phyloP scores from a whole-genome alignment of 2,329 filamentous ascomycete genomes.

The Septoria linicola region DNA sequence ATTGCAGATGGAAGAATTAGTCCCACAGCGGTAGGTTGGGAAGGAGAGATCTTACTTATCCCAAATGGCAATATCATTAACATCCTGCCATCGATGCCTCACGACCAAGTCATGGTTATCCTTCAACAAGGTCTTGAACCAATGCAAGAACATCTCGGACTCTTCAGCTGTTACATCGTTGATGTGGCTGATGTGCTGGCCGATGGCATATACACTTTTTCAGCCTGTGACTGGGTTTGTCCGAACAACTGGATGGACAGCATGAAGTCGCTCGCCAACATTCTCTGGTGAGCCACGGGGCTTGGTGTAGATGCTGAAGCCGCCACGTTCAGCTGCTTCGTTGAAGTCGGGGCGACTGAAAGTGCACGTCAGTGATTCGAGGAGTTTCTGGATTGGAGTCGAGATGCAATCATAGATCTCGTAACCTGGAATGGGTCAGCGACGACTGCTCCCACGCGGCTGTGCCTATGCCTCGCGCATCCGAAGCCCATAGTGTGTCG shows the following conservation, averaged over 20 bases:
- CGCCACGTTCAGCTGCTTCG: conserved; percentile 25
- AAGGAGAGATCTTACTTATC: conserved; percentile 55
- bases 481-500: conserved; percentile 66
- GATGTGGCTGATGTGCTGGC: conserved; percentile 57
- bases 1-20: neutral
- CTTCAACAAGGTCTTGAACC: conserved; percentile 39
- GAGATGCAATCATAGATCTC: conserved; percentile 66
- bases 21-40: neutral
- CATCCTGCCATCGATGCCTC: conserved; percentile 49
- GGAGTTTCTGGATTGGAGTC: conserved; percentile 55
- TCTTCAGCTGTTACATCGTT: conserved; percentile 48
- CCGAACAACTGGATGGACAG: conserved; percentile 53
- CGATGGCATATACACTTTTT: conserved; percentile 62
- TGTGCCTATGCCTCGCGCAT: no score
- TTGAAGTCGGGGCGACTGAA: conserved; percentile 39
- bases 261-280: conserved; percentile 20
- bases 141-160: conserved; percentile 25
- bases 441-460: no score
- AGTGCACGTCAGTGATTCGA: conserved; percentile 59
- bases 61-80: conserved; percentile 60
- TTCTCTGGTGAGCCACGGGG: conserved; percentile 31
- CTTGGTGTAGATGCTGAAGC: conserved; percentile 23
- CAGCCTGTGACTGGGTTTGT: conserved; percentile 62
- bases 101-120: conserved; percentile 55
- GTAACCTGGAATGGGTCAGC: no score